Conservation (phyloP, 164 flowering plant species). For the Macadamia integrifolia region DNA sequence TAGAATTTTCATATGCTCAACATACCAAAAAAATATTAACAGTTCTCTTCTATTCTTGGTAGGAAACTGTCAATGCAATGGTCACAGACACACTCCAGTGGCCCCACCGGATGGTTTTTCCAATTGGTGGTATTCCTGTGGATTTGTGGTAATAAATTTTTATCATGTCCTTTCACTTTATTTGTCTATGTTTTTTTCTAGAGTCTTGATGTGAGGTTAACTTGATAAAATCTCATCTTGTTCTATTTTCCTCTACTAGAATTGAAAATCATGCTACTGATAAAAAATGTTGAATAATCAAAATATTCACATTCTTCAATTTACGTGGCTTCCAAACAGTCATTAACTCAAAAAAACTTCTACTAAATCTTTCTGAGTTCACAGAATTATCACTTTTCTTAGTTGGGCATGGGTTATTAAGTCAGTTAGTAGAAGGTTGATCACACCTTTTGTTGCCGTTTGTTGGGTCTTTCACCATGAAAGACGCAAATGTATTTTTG, state of each 20-base stretch:
- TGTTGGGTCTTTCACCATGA: too few species aligned
- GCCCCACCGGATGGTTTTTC: conserved; percentile 99
- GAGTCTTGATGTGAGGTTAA: background rate
- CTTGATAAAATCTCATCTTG: background rate
- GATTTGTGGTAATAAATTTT: conserved; percentile 59
- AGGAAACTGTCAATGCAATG: conserved; percentile 90
- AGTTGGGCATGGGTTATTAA: too few species aligned
- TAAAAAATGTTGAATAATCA: background rate
- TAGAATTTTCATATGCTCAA: background rate
- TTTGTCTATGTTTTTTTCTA: background rate
- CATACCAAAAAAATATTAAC: background rate
- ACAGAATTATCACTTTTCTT: too few species aligned
- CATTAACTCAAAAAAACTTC: too few species aligned
- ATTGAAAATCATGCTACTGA: background rate
- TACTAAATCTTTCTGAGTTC: background rate
- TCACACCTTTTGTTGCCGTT: too few species aligned
- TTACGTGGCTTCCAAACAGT: too few species aligned
- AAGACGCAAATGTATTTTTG: too few species aligned
- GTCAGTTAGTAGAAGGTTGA: too few species aligned
- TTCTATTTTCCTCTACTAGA: background rate
- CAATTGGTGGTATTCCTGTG: conserved; percentile 85
- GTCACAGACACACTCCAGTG: conserved; percentile 92
- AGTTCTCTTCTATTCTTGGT: background rate
- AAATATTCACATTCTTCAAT: background rate
- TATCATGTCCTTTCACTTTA: background rate